These are phyloP conservation scores for Podospora fimiseda DNA, from an alignment of 495 filamentous ascomycete species.

Conservation along the genomic window DNA sequence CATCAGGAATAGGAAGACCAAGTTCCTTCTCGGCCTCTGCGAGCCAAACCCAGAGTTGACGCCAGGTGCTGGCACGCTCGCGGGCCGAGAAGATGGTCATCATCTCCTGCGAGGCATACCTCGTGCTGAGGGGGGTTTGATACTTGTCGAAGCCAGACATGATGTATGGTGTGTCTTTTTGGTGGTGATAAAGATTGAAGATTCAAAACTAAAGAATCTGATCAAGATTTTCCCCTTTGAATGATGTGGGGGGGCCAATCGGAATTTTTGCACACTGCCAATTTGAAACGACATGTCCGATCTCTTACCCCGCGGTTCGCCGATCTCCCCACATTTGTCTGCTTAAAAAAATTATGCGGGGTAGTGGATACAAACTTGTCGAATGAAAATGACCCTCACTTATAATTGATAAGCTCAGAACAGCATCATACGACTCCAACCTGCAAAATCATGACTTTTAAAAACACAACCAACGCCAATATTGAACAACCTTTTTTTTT, in stretches of 20 bases:
- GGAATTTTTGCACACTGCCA: slow-evolving; percentile 1
- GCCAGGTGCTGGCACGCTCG: slow-evolving; percentile 67
- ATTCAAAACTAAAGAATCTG: no score
- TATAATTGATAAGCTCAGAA: not conserved
- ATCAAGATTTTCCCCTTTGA: not conserved
- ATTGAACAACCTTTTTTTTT: no score
- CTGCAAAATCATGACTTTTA: not conserved
- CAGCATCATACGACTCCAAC: slow-evolving; percentile 2
- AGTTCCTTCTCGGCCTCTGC: slow-evolving; percentile 76
- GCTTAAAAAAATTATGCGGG: no score
- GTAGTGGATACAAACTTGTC: not conserved
- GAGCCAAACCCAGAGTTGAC: slow-evolving; percentile 74
- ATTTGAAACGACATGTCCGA: not conserved
- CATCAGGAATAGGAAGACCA: slow-evolving; percentile 56
- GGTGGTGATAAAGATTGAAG: no score
- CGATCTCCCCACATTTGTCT: not conserved
- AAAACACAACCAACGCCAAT: no score
- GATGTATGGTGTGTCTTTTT: slow-evolving; percentile 19
- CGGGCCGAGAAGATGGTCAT: slow-evolving; percentile 62
- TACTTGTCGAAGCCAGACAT: slow-evolving; percentile 66
- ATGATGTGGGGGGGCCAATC: slow-evolving; percentile 7
- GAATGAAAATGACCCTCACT: not conserved
- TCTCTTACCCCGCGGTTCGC: no score
- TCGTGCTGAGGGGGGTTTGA: slow-evolving; percentile 64
- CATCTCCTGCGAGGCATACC: slow-evolving; percentile 63